Evolutionary conservation across 2,329 filamentous ascomycete species (phyloP).

Genomic region (Chaetomium olivaceum): DNA sequence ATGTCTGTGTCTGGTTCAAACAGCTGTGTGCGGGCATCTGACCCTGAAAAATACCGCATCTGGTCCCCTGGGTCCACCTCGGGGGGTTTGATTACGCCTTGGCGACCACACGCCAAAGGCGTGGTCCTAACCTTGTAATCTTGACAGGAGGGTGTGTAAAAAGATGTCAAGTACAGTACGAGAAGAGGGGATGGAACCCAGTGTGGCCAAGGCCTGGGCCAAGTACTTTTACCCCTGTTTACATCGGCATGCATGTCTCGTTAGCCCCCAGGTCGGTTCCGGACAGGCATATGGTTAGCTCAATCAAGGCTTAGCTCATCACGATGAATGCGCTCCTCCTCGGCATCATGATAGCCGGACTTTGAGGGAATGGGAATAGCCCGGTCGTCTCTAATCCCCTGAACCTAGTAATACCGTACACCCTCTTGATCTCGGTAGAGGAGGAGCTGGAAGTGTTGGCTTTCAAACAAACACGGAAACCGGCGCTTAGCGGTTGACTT

Average conservation of each 20-base stretch:
- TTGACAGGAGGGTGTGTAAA: neutral
- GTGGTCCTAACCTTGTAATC: too few relatives aligned
- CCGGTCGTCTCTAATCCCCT: neutral
- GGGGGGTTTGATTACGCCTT: too few relatives aligned
- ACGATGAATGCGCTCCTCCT: neutral
- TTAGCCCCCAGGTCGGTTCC: neutral
- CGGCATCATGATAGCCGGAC: neutral
- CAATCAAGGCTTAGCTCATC: neutral
- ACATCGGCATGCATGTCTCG: neutral
- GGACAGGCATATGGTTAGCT: too few relatives aligned
- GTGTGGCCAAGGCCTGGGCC: neutral
- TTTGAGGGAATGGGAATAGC: neutral
- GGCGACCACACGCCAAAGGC: too few relatives aligned
- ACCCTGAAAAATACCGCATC: too few relatives aligned
- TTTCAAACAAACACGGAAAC: neutral
- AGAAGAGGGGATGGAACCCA: neutral
- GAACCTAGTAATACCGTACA: neutral
- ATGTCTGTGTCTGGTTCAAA: too few relatives aligned
- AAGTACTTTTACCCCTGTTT: neutral
- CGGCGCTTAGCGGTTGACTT: neutral
- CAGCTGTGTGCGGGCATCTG: too few relatives aligned
- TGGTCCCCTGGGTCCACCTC: too few relatives aligned
- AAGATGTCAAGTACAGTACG: neutral
- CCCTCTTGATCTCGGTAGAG: neutral
- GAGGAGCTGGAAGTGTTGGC: neutral